Percentiles rank a stretch among this genome's conserved stretches.
phyloP scores from a whole-genome alignment of 2,329 filamentous ascomycete species.

The Exophiala spinifera region DNA sequence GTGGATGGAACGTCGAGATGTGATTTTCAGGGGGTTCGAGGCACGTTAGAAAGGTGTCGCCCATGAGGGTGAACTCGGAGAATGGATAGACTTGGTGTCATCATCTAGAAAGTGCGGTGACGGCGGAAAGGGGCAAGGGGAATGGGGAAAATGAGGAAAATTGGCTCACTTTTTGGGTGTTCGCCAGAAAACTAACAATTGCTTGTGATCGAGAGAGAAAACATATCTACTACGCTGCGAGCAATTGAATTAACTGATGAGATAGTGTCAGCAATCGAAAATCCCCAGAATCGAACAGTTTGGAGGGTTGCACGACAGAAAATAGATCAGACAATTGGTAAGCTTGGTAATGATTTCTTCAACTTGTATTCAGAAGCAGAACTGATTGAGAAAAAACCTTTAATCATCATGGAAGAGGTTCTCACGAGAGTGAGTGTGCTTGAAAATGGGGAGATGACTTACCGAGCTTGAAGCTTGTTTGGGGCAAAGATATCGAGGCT shows the following conservation, averaged over 20 bases:
- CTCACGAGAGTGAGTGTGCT: background rate
- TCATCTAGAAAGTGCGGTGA: conserved; percentile 37
- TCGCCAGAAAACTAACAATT: background rate
- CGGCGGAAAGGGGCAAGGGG: no score
- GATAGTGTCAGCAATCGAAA: background rate
- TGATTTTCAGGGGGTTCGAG: no score
- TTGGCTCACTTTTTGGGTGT: background rate
- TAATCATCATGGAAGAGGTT: conserved; percentile 44
- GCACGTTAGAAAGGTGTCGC: conserved; percentile 12
- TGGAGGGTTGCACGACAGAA: background rate
- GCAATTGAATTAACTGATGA: background rate
- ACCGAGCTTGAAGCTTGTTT: background rate
- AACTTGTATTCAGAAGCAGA: conserved; percentile 59
- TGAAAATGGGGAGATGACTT: background rate
- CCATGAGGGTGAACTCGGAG: conserved; percentile 46
- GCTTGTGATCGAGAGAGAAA: no score
- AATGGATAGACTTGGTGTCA: conserved; percentile 64
- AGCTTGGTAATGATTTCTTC: conserved; percentile 59
- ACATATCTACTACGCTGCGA: no score
- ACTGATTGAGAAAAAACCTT: conserved; percentile 51
- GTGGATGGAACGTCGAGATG: conserved; percentile 7
- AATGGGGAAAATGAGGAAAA: background rate
- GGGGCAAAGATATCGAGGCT: background rate
- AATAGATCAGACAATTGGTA: conserved; percentile 48
- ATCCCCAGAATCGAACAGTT: background rate